Evolutionary conservation across 306 rosid species (phyloP), one percentile per base, ranked within the genome.

Genomic region (Aeschynomene evenia): DNA sequence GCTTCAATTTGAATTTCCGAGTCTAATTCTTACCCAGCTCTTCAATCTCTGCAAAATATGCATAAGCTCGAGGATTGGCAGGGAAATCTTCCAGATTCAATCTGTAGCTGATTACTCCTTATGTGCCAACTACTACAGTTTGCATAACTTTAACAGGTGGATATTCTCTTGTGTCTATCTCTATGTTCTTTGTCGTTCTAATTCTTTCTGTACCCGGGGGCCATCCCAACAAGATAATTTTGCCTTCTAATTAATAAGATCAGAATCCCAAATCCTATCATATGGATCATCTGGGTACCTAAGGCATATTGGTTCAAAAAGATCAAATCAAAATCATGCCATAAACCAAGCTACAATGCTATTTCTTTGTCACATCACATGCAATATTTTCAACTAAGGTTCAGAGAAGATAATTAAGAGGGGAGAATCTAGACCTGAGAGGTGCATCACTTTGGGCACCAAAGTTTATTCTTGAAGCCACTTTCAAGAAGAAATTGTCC

Each of bases 271-370:
- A 80, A 91, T 83, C 81, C 97, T 89, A 76, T 91, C 96, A 83
- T 85, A 91, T 0, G 93, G 97, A 36, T 91, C 97, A 85, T 91
- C 96, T 13, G 96, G 93, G 77, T 86, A 87, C 89, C 97, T 88
- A 80, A 75, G 14, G 58, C 55, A 34, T 19, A 8, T 61, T 43
- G 31, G 39, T 31, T 22, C 31, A 46, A 31, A 51, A 49, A 12
- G 20, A 72, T 15, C 23, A 50, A 46, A 49, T 39, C 62, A 61
- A 49, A 7, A 34, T 43, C 31, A 21, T 26, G 28, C 29, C 13
- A 65, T 15, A 21, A 66, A 18, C 43, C 46, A 36, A 20, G 49
- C 16, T 33, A 63, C 46, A 43, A 19, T 4, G 31, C 31, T 3
- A 28, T 28, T 28, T 28, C 31, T 28, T 28, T 28, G 4, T 45